Base-by-base conservation (phyloP, 2,329 filamentous ascomycete species). In the Hymenoscyphus fructigenus region DNA sequence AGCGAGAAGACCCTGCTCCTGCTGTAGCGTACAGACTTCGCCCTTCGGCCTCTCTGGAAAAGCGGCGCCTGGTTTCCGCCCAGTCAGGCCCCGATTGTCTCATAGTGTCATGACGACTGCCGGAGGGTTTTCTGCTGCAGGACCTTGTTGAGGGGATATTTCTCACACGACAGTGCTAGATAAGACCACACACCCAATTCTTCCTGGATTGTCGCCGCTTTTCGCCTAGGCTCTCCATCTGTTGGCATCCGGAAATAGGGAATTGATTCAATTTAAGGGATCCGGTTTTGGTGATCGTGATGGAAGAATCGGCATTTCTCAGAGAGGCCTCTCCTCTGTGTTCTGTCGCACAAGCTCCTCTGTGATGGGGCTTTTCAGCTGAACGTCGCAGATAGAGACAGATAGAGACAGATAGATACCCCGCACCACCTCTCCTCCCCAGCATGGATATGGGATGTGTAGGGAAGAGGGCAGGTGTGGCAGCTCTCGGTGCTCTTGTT, bases 1-100 rank as follows among this genome's bases (percentile, higher is more conserved):
- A 20, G 44, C 44, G 15, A 36, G 32, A 34, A 59, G 34, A 59
- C 29, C 57, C 44, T 50, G 44, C 44, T 50, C 57, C 44, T 50
- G 44, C 44, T 50, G 44, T 50, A 23, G 9, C 44, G 9, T 23
- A 50, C 44, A 50, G 20, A 50, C 12, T 50, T 50, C n/a, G 5
- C 9, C n/a, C 20, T 29, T 29, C 23, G 5, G 9, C 17, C 55
- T 28, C 17, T n/a, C 53, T 12, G 5, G 32, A 59, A 38, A 34
- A 59, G 57, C 29, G 34, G 34, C 57, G 34, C 34, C 5, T 59
- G 57, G 1, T 59, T 50, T 50, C 44, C 10, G n/a, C n/a, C 44
- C 44, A 20, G n/a, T 23, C 10, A 50, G 44, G 44, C 44, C 20
- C 20, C 44, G 20, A 10, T 15, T 26, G 7, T 50, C 44, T 20